Conservation (phyloP, 805 yeast genomes). For the Zygosaccharomyces lentus region DNA sequence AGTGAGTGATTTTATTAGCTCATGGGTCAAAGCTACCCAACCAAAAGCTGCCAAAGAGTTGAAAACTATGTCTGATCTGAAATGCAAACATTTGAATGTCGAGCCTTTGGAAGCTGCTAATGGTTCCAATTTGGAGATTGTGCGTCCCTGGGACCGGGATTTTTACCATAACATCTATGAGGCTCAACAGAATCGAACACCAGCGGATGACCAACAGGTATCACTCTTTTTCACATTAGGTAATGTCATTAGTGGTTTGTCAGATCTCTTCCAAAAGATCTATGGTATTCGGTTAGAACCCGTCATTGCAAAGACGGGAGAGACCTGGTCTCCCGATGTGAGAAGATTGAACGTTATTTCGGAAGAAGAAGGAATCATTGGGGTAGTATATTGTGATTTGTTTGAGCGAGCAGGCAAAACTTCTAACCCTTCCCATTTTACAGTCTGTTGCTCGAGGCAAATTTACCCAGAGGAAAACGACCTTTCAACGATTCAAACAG, state of each 20-base stretch:
- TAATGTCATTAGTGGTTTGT: conserved; percentile 77
- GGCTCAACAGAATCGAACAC: conserved; percentile 31
- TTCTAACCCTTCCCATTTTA: conserved; percentile 90
- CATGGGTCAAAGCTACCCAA: conserved; percentile 48
- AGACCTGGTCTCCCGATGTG: conserved; percentile 86
- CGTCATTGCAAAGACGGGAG: conserved; percentile 58
- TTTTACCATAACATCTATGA: conserved; percentile 43
- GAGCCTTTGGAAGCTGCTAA: conserved; percentile 25
- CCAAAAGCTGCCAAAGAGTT: conserved; percentile 61
- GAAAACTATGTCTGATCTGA: conserved; percentile 41
- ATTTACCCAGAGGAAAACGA: conserved; percentile 54
- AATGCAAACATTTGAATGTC: conserved; percentile 25
- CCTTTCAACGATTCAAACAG: conserved; percentile 34
- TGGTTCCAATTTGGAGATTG: conserved; percentile 41
- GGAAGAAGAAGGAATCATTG: conserved; percentile 58
- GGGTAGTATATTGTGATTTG: conserved; percentile 82
- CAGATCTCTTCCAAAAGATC: conserved; percentile 59
- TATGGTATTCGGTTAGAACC: conserved; percentile 79
- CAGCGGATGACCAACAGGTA: conserved; percentile 44
- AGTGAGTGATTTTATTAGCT: conserved; percentile 63
- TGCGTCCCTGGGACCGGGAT: conserved; percentile 93
- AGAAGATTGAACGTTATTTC: conserved; percentile 74
- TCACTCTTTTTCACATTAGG: conserved; percentile 78
- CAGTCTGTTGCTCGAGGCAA: conserved; percentile 89
- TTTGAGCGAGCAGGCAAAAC: conserved; percentile 73